These are phyloP conservation scores for Wickerhamiella kurtzmanii DNA, from an alignment of 805 yeast genomes.

Conservation along the genomic window DNA sequence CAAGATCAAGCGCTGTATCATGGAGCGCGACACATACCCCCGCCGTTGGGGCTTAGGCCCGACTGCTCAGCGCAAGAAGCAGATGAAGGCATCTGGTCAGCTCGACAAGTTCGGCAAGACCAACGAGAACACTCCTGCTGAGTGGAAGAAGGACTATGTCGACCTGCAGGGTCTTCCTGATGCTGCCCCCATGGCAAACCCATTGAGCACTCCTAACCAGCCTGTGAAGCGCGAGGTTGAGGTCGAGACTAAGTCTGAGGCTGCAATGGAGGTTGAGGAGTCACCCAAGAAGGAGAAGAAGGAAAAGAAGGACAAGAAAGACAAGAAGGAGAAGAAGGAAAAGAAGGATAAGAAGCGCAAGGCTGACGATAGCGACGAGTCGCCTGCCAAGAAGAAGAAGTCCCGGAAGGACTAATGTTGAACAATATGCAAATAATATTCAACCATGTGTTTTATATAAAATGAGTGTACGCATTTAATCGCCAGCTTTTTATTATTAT, in stretches of 20 bases:
- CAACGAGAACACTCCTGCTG: conserved; percentile 85
- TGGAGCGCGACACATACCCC: conserved; percentile 99
- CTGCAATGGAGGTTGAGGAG: too few species aligned
- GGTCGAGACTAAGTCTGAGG: conserved; percentile 12
- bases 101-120: conserved; percentile 89
- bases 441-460: background rate
- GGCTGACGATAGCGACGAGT: conserved; percentile 45
- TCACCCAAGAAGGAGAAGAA: conserved; percentile 27
- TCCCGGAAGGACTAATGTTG: conserved; percentile 32
- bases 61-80: conserved; percentile 96
- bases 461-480: background rate
- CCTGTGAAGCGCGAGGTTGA: conserved; percentile 17
- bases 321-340: conserved; percentile 39
- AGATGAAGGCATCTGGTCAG: conserved; percentile 92
- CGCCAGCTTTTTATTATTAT: too few species aligned
- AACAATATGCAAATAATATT: background rate
- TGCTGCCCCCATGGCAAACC: conserved; percentile 15
- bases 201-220: conserved; percentile 16
- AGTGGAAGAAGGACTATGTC: conserved; percentile 79
- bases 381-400: conserved; percentile 38
- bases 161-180: conserved; percentile 28
- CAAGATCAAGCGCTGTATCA: conserved; percentile 95
- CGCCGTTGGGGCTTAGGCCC: conserved; percentile 99
- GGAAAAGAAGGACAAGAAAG: conserved; percentile 38
- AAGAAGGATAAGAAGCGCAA: conserved; percentile 47